A percentile compares a stretch with the other conserved stretches of the same genome.
These are phyloP conservation scores for Paecilomyces fulvus DNA, from an alignment of 2,329 filamentous ascomycete genomes.

Conservation along the genomic window DNA sequence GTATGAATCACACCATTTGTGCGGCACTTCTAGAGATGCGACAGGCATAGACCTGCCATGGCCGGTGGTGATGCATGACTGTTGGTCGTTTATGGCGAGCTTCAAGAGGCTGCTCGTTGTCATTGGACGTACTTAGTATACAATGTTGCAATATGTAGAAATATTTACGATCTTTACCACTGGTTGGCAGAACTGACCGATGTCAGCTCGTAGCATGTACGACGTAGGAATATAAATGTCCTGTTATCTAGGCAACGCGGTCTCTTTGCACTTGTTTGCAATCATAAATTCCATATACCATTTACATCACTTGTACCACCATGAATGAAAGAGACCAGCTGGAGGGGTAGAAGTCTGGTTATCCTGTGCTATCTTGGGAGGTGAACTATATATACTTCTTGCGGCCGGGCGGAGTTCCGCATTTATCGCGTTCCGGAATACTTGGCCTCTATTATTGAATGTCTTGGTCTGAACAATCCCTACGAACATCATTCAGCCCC, in stretches of 20 bases:
- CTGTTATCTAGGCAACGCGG: no score
- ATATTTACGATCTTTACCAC: neutral
- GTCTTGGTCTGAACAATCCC: neutral
- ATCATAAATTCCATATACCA: no score
- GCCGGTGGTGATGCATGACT: neutral
- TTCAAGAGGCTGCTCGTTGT: neutral
- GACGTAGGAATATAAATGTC: no score
- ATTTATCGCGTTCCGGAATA: slow-evolving; percentile 4
- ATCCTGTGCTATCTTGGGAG: no score
- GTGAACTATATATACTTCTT: neutral
- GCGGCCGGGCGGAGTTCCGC: neutral
- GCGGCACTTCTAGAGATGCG: neutral
- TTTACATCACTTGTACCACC: no score
- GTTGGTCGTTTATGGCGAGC: neutral
- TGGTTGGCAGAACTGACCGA: neutral
- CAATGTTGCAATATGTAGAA: neutral
- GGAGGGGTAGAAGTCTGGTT: no score
- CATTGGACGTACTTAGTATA: neutral
- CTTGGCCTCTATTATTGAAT: slow-evolving; percentile 6
- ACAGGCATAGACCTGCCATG: neutral
- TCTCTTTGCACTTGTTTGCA: no score
- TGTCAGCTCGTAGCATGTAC: neutral
- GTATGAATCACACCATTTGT: neutral
- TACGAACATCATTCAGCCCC: neutral
- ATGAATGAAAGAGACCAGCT: no score